Evolutionary conservation across 345 rosid genomes (phyloP).

Genomic region (Linum usitatissimum): DNA sequence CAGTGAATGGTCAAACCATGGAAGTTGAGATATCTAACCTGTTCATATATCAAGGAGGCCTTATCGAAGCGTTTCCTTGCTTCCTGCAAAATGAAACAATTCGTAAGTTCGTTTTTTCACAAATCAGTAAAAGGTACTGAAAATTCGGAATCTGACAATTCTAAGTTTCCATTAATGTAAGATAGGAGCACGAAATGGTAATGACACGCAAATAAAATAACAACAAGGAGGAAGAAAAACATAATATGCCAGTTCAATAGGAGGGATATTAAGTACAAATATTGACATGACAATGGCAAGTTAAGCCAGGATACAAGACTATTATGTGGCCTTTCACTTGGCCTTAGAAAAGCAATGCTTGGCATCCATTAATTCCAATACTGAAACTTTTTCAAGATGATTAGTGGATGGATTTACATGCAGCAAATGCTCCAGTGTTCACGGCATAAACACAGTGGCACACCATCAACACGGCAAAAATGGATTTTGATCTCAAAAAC

Average conservation of each 20-base stretch:
- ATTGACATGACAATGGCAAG: too few species aligned
- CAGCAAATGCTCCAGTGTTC: too few species aligned
- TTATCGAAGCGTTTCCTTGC: constrained; percentile 93
- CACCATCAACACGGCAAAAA: neutral
- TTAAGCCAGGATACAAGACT: too few species aligned
- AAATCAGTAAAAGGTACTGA: too few species aligned
- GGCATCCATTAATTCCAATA: neutral
- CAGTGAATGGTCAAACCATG: neutral
- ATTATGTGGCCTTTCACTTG: too few species aligned
- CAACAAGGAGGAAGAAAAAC: neutral
- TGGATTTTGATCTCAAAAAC: too few species aligned
- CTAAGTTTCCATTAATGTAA: too few species aligned
- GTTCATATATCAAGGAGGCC: constrained; percentile 85
- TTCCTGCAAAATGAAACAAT: constrained; percentile 50
- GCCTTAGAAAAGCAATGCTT: neutral
- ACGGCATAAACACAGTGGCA: neutral
- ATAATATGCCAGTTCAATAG: neutral
- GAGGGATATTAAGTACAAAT: neutral
- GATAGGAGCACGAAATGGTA: neutral
- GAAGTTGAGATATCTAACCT: constrained; percentile 36
- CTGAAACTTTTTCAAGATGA: neutral
- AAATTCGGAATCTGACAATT: too few species aligned
- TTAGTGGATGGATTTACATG: neutral
- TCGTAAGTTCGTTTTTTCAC: neutral
- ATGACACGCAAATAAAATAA: neutral